Base-by-base conservation (phyloP, 176 grass and related monocot genomes). In the Oryza longistaminata region DNA sequence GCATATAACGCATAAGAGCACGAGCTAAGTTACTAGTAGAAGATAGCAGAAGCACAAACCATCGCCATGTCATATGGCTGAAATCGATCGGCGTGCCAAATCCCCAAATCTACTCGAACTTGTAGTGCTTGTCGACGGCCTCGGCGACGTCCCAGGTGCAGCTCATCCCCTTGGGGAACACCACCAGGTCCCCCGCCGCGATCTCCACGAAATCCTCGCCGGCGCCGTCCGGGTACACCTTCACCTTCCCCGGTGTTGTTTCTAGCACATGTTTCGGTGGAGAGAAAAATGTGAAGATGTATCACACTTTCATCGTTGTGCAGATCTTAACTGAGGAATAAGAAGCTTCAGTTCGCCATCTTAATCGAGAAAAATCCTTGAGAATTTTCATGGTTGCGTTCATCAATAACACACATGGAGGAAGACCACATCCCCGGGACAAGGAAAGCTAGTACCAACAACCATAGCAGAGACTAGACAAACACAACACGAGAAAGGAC, bases 241-340 rank as follows among this genome's bases (percentile, higher is more conserved):
- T 98, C 77, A 95, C 96, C 88, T 98, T 98, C 68, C 96, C 96
- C 86, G n/a, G n/a, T n/a, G n/a, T n/a, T n/a, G n/a, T n/a, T n/a
- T n/a, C n/a, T n/a, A n/a, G n/a, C n/a, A n/a, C n/a, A n/a, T n/a
- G n/a, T n/a, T n/a, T n/a, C n/a, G n/a, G n/a, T n/a, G n/a, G n/a
- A n/a, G n/a, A n/a, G n/a, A n/a, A 35, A 46, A n/a, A 33, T 35
- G 53, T 31, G 86, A 29, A 21, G 81, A 21, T 31, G 70, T 42
- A 3, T 11, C 21, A 7, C 44, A 29, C 17, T 68, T 58, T 8
- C 5, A 9, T 45, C 34, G 25, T 24, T 62, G 71, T 82, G 65
- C 71, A 81, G 2, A 45, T 34, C 9, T 83, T 74, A 3, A 44
- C 12, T 1, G 45, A 34, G 46, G 34, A 84, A 84, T 84, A 88